These are phyloP conservation scores for Naganishia onofrii DNA, from an alignment of 768 basidiomycete species.

Conservation along the genomic window DNA sequence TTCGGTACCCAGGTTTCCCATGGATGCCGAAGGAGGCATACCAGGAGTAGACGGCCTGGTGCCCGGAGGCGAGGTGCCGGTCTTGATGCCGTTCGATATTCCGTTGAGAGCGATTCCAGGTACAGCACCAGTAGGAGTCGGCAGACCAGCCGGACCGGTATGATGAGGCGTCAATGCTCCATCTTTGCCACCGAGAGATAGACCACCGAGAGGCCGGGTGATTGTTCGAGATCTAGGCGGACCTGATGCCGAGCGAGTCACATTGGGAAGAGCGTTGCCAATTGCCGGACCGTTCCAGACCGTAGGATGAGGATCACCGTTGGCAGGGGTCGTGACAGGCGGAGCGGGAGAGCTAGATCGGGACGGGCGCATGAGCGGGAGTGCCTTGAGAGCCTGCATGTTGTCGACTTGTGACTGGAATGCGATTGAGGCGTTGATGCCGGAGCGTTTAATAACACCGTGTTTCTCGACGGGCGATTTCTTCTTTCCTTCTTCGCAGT, in stretches of 20 bases:
- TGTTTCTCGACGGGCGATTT: not conserved
- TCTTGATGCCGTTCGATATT: not conserved
- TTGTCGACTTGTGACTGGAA: not conserved
- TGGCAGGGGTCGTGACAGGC: conserved; percentile 37
- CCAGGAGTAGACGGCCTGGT: conserved; percentile 43
- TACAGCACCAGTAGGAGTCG: not conserved
- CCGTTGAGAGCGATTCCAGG: conserved; percentile 9
- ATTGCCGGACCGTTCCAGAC: conserved; percentile 31
- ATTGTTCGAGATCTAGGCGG: conserved; percentile 16
- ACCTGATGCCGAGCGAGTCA: conserved; percentile 20
- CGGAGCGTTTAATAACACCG: not conserved
- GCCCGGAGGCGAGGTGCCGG: conserved; percentile 36
- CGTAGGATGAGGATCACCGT: conserved; percentile 32
- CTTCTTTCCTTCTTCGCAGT: not conserved
- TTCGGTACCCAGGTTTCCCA: conserved; percentile 7
- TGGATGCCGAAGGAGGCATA: conserved; percentile 32
- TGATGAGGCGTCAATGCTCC: conserved; percentile 22
- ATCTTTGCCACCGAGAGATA: not conserved
- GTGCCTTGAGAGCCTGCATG: conserved; percentile 50
- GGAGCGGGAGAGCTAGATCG: conserved; percentile 50
- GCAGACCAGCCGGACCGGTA: conserved; percentile 16
- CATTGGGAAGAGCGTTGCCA: conserved; percentile 28
- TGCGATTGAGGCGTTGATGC: not conserved
- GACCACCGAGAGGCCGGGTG: conserved; percentile 9
- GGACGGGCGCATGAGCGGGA: conserved; percentile 51